Evolutionary conservation across 805 yeast genomes (phyloP), one percentile per base, ranked within the genome.

Genomic region (Starmerella cellae): DNA sequence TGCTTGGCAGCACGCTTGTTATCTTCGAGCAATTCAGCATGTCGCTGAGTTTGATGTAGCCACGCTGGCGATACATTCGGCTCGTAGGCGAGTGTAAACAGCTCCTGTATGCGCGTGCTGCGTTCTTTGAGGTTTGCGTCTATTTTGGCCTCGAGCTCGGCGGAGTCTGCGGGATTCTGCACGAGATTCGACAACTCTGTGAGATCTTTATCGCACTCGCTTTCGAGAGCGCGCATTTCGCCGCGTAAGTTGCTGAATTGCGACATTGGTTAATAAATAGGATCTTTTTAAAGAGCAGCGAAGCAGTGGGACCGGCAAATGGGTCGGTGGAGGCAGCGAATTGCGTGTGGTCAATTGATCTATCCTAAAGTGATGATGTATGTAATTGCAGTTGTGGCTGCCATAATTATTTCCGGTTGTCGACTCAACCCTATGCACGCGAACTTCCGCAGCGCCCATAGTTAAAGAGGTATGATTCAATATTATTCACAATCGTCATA

Each of bases 31-130:
- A 73, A 70, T 59, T 84, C 95, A 52, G 73, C 74, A 59, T 84
- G 95, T 47, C 96, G 74, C 45, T 79, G 75, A 37, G 85, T 62
- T 58, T 87, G 97, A 54, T 81, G 88, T 34, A 77, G 60, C 58
- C 81, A 81, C 0, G 91, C 73, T 0, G 91, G 73, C 4, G 87
- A 70, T 6, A 80, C 69, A 14, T 68, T 61, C 23, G 72, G 65
- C 43, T 70, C 77, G 22, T 21, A 50, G 39, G 52, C 63, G 53
- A 26, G 51, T 26, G 35, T 50, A 47, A 21, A 51, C 42, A 48
- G 59, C 49, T 43, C 61, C 53, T 38, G 57, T 45, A 51, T 44
- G 21, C 37, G 37, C 18, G 42, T 43, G 22, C 57, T 21, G 35
- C 62, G 63, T 45, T 66, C 66, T 18, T 67, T 59, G 38, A 87